A percentile compares a stretch with the other conserved stretches of the same genome.
Conservation (phyloP, 129 eudicot genomes). For the Saussurea involucrata region DNA sequence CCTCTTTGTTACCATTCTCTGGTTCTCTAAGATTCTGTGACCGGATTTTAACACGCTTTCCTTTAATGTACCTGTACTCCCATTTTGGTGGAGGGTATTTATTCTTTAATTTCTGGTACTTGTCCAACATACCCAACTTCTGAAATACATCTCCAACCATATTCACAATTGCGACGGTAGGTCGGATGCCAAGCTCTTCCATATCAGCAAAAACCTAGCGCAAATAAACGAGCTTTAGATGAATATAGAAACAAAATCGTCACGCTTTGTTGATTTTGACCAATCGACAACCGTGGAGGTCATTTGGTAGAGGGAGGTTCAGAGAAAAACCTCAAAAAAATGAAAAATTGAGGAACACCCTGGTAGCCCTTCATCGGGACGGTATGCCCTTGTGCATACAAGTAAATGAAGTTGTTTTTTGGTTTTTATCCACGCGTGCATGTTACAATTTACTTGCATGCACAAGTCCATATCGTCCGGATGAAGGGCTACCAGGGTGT, state of each 20-base stretch:
- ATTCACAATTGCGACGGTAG: constrained; percentile 53
- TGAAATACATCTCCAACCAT: constrained; percentile 83
- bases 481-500: too few species aligned
- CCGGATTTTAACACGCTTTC: constrained; percentile 72
- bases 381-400: too few species aligned
- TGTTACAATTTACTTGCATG: too few species aligned
- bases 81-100: constrained; percentile 90
- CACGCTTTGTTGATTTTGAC: not conserved
- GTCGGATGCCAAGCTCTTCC: constrained; percentile 92
- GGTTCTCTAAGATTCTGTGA: constrained; percentile 35
- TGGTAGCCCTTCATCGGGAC: too few species aligned
- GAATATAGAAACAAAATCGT: not conserved
- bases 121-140: constrained; percentile 80
- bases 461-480: too few species aligned
- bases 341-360: too few species aligned
- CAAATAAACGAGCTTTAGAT: constrained; percentile 3
- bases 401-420: too few species aligned
- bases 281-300: too few species aligned
- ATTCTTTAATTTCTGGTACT: constrained; percentile 60
- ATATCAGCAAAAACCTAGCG: constrained; percentile 85
- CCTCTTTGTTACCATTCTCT: constrained; percentile 16
- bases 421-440: too few species aligned
- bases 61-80: constrained; percentile 78
- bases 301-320: too few species aligned
- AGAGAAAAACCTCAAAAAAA: too few species aligned